Percentiles rank a stretch among this genome's conserved stretches.
Conservation (phyloP, 495 filamentous ascomycete genomes). For the Aspergillus sparsus region DNA sequence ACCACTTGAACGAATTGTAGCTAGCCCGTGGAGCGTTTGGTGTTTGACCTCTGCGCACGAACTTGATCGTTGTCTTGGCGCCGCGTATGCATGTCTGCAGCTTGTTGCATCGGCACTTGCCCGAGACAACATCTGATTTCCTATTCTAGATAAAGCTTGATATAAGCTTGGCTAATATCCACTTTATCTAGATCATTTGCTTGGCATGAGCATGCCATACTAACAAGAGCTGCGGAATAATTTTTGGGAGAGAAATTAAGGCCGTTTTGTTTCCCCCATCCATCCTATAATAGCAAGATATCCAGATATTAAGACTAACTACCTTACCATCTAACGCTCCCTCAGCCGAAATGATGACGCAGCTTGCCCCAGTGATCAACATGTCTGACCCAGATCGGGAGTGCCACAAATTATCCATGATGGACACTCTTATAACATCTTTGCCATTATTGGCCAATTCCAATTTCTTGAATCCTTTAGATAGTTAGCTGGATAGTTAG, state of each 20-base stretch:
- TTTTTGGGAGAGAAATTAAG: neutral
- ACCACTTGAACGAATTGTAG: neutral
- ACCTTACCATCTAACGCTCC: neutral
- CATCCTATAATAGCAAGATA: too few species aligned
- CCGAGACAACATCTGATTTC: neutral
- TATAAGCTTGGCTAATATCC: slow-evolving; percentile 11
- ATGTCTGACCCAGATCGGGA: neutral
- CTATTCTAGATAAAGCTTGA: slow-evolving; percentile 7
- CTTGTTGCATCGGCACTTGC: neutral
- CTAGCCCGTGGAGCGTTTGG: neutral
- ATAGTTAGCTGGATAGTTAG: too few species aligned
- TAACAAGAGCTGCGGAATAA: neutral
- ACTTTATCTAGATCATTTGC: neutral
- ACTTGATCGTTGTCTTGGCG: slow-evolving; percentile 20
- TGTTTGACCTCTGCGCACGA: neutral
- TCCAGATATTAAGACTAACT: too few species aligned
- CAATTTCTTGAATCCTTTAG: too few species aligned
- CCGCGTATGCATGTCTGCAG: slow-evolving; percentile 20
- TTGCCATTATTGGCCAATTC: too few species aligned
- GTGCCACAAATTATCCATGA: too few species aligned
- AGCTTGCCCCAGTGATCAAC: neutral
- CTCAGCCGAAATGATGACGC: neutral
- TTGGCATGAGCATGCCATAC: neutral
- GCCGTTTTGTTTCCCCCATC: too few species aligned
- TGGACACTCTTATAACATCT: too few species aligned